phyloP scores from a whole-genome alignment of 192 early-diverging fungal species.

The Entomortierella parvispora region DNA sequence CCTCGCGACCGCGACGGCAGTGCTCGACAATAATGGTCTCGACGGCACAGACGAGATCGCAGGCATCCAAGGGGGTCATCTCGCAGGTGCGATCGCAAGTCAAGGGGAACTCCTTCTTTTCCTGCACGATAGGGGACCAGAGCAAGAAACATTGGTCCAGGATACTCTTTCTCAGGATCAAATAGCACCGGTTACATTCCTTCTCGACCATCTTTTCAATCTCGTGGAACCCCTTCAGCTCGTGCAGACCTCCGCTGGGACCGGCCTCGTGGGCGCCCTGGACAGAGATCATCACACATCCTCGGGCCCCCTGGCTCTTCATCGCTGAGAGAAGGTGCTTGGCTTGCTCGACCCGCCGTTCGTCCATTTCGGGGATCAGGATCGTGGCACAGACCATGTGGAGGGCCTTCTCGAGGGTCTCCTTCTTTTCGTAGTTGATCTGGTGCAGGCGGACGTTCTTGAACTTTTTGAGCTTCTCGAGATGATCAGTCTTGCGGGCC shows the following conservation, averaged over 20 bases:
- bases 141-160: slow-evolving; percentile 26
- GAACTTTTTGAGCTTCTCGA: slow-evolving; percentile 25
- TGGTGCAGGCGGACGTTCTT: slow-evolving; percentile 29
- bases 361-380: slow-evolving; percentile 23
- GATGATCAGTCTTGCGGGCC: slow-evolving; percentile 19
- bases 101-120: slow-evolving; percentile 21
- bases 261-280: slow-evolving; percentile 7
- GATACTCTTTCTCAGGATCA: slow-evolving; percentile 33
- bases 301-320: slow-evolving; percentile 12
- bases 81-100: not conserved
- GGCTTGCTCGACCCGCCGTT: slow-evolving; percentile 23
- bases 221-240: slow-evolving; percentile 23
- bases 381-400: slow-evolving; percentile 4
- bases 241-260: slow-evolving; percentile 5
- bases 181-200: slow-evolving; percentile 1
- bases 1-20: not conserved
- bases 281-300: slow-evolving; percentile 17
- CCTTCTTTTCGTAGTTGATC: slow-evolving; percentile 21
- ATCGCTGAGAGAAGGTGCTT: slow-evolving; percentile 20
- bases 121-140: slow-evolving; percentile 18
- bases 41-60: slow-evolving; percentile 23
- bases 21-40: slow-evolving; percentile 5
- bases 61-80: slow-evolving; percentile 28
- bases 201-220: slow-evolving; percentile 16
- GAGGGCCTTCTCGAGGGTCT: slow-evolving; percentile 13